phyloP scores from a whole-genome alignment of 495 filamentous ascomycete genomes.

The Halenospora varia region DNA sequence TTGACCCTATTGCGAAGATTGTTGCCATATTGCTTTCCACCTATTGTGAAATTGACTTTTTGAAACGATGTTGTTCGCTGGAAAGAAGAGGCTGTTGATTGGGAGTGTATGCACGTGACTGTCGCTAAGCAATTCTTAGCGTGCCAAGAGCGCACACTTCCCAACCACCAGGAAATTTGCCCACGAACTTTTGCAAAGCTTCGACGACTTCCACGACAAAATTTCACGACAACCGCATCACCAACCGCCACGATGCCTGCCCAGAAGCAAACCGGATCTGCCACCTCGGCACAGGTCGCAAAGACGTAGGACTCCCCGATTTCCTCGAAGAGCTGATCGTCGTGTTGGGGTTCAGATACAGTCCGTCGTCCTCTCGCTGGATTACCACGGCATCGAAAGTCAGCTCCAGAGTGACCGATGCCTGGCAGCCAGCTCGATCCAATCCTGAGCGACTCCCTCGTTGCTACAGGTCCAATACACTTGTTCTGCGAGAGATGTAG shows the following conservation, averaged over 20 bases:
- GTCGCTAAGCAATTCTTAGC: conserved; percentile 3
- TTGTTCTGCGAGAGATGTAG: conserved; percentile 48
- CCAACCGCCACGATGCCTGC: conserved; percentile 49
- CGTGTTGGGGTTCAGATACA: conserved; percentile 58
- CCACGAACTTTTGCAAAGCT: conserved; percentile 2
- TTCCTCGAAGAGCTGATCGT: conserved; percentile 38
- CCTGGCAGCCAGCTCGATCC: conserved; percentile 72
- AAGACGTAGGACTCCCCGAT: conserved; percentile 60
- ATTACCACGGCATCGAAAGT: conserved; percentile 42
- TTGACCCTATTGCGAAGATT: conserved; percentile 86
- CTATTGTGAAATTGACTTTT: no score
- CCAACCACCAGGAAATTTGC: neutral
- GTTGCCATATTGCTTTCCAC: conserved; percentile 37
- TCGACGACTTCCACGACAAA: conserved; percentile 13
- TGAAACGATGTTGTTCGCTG: no score
- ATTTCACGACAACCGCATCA: conserved; percentile 30
- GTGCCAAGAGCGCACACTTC: conserved; percentile 8
- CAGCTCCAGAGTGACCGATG: conserved; percentile 26
- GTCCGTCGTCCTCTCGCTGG: conserved; percentile 78
- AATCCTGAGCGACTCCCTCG: conserved; percentile 59
- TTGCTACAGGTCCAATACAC: conserved; percentile 39
- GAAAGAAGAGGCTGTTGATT: no score
- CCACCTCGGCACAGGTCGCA: conserved; percentile 44
- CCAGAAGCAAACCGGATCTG: conserved; percentile 28
- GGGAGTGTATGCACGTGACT: no score